A percentile compares a stretch with the other conserved stretches of the same genome.
Evolutionary conservation across 2,329 filamentous ascomycete species (phyloP).

Genomic region (Apiospora marii): DNA sequence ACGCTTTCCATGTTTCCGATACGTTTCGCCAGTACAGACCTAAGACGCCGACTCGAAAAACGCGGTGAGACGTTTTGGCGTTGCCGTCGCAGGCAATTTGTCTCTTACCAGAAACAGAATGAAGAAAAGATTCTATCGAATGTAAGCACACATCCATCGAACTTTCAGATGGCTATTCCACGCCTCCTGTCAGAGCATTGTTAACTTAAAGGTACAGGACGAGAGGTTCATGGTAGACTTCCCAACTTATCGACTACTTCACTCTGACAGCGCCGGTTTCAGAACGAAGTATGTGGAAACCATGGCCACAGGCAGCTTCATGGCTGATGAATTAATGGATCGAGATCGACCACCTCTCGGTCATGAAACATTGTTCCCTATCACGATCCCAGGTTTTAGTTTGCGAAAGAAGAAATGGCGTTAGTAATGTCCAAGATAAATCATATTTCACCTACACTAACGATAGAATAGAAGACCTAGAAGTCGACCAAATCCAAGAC

Average conservation of each 20-base stretch:
- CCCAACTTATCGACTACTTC: background rate
- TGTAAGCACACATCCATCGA: too few species aligned
- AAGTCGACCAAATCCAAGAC: slow-evolving; percentile 48
- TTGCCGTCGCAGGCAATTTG: background rate
- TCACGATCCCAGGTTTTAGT: background rate
- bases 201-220: background rate
- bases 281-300: background rate
- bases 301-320: too few species aligned
- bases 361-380: background rate
- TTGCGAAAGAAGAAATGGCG: background rate
- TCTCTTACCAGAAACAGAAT: background rate
- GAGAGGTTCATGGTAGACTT: background rate
- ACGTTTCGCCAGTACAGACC: background rate
- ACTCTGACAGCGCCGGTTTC: background rate
- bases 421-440: background rate
- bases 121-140: background rate
- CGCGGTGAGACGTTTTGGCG: background rate
- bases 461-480: background rate
- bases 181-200: too few species aligned
- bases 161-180: too few species aligned
- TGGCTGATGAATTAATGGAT: background rate
- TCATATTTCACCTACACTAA: background rate
- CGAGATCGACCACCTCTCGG: background rate
- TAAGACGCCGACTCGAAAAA: background rate
- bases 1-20: background rate